These are phyloP conservation scores for Parastagonospora nodorum DNA, from an alignment of 2,329 filamentous ascomycete species.

Conservation along the genomic window DNA sequence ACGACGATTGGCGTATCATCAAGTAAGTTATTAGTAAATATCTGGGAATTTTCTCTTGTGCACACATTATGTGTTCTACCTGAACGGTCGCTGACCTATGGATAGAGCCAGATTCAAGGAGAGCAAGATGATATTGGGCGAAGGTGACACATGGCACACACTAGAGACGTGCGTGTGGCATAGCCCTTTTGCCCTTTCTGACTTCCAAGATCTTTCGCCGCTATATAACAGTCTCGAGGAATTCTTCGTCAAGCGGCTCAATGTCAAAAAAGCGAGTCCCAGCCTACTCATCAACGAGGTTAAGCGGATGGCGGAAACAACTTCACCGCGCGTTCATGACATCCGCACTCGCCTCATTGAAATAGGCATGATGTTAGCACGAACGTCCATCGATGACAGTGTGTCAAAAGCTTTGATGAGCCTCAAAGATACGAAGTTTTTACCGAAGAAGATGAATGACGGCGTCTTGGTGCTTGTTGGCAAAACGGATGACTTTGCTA, in stretches of 20 bases:
- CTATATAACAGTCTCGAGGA: constrained; percentile 11
- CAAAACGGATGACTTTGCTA: constrained; percentile 16
- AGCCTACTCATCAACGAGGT: constrained; percentile 22
- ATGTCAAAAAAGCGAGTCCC: constrained; percentile 16
- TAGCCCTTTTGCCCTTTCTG: constrained; percentile 12
- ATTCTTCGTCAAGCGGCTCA: constrained; percentile 7
- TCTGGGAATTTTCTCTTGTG: too few species aligned
- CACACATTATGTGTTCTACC: too few species aligned
- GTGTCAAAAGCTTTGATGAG: constrained; percentile 7
- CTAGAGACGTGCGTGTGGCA: constrained; percentile 18
- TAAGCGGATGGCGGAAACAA: constrained; percentile 8
- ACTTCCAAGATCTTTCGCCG: constrained; percentile 11
- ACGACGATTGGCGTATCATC: constrained; percentile 4
- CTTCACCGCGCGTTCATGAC: constrained; percentile 6
- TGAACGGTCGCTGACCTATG: background rate
- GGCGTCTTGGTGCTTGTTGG: constrained; percentile 8
- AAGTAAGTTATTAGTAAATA: constrained; percentile 1
- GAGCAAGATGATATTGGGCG: constrained; percentile 7
- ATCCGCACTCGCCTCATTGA: constrained; percentile 14
- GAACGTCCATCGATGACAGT: constrained; percentile 1
- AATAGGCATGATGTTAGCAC: constrained; percentile 18
- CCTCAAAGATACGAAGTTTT: constrained; percentile 16
- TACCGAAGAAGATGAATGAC: constrained; percentile 10
- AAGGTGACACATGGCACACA: constrained; percentile 10
- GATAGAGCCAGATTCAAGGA: constrained; percentile 11